Percentiles rank a stretch among this genome's conserved stretches.
These are phyloP conservation scores for Nakazawaea populi DNA, from an alignment of 805 yeast species.

Conservation along the genomic window DNA sequence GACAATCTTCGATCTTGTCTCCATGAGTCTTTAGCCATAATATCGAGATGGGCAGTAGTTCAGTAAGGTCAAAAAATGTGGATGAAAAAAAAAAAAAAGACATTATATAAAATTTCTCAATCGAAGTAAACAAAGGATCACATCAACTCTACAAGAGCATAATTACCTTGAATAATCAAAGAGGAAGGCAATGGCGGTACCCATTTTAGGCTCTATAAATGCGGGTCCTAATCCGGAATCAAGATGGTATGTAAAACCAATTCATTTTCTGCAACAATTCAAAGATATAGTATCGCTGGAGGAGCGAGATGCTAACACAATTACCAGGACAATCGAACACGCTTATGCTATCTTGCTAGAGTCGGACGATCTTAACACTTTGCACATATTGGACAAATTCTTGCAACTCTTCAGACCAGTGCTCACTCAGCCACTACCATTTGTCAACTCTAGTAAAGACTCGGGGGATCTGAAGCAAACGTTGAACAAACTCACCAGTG, in stretches of 20 bases:
- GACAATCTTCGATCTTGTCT: too few species aligned
- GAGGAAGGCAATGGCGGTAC: too few species aligned
- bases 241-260: background rate
- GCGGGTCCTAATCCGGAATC: background rate
- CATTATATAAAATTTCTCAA: too few species aligned
- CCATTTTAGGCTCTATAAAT: too few species aligned
- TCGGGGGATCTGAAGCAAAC: background rate
- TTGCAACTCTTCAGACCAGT: background rate
- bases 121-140: too few species aligned
- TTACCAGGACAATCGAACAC: slow-evolving; percentile 8
- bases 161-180: too few species aligned
- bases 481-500: slow-evolving; percentile 2
- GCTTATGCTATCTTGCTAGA: slow-evolving; percentile 6
- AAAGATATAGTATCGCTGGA: background rate
- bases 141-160: too few species aligned
- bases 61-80: too few species aligned
- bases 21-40: too few species aligned
- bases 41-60: too few species aligned
- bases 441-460: background rate
- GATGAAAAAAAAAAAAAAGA: too few species aligned
- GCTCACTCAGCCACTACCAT: slow-evolving; percentile 5
- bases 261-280: background rate
- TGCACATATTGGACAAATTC: slow-evolving; percentile 3
- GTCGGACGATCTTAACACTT: background rate
- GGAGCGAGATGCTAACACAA: background rate